phyloP scores from a whole-genome alignment of 140 eudicot species.

The Flaveria floridana region DNA sequence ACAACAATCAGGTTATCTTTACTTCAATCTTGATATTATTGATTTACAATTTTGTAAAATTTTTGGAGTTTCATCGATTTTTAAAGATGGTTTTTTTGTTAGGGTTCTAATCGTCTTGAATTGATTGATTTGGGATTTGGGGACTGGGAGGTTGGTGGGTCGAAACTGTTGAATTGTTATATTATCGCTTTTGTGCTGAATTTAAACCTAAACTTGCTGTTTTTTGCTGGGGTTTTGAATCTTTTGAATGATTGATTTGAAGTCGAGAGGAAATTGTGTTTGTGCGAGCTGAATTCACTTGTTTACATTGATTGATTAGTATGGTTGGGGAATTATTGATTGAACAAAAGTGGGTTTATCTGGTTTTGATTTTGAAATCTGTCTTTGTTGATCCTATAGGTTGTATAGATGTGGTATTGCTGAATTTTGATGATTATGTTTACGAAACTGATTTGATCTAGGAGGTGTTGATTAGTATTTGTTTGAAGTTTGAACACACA shows the following conservation, averaged over 20 bases:
- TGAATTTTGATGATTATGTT: too few relatives aligned
- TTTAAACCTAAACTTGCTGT: background rate
- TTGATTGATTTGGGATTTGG: constrained; percentile 18
- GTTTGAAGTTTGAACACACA: background rate
- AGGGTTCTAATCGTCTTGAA: constrained; percentile 18
- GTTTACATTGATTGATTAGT: background rate
- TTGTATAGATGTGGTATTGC: too few relatives aligned
- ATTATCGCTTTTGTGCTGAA: constrained; percentile 18
- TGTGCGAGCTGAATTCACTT: constrained; percentile 7
- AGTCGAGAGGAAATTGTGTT: constrained; percentile 12
- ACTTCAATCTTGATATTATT: constrained; percentile 6
- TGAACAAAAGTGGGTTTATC: too few relatives aligned
- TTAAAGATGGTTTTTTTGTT: background rate
- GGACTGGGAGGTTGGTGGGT: background rate
- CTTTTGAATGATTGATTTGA: background rate
- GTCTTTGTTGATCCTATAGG: background rate
- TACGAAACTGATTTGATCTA: background rate
- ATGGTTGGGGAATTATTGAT: too few relatives aligned
- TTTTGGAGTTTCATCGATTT: background rate
- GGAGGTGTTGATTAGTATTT: background rate
- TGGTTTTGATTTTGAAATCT: background rate
- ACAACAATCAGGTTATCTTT: constrained; percentile 33
- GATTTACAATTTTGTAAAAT: background rate
- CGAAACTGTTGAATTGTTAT: background rate
- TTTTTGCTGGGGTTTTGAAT: background rate